Evolutionary conservation across 441 rosid species (phyloP), one percentile per base, ranked within the genome.

Genomic region (Lagerstroemia fauriei): DNA sequence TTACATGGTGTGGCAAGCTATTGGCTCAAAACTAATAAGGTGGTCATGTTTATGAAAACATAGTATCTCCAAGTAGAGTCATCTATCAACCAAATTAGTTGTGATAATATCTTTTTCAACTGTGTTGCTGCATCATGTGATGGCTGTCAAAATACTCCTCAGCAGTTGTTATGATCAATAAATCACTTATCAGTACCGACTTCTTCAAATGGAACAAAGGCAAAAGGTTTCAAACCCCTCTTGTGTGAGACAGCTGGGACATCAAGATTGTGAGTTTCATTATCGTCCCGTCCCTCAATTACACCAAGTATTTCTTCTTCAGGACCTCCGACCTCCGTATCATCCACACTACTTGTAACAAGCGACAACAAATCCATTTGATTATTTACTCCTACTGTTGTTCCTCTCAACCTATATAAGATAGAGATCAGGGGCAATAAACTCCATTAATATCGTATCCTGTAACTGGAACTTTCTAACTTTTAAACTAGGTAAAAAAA

Each of bases 191-290:
- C n/a, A n/a, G 32, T 74, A 75, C 77, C 70, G 91, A 87, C 99
- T 97, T 94, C 95, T 82, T 93, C 93, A 86, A 94, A 94, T 76
- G 97, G 95, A 78, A 96, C 95, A 85, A 96, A 96, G 73, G 92
- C 91, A 32, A 93, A 95, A 7, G 99, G 94, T 44, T 94, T 90
- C 84, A 93, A 87, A 16, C 98, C 99, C 89, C 99, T 92, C 85
- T 80, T 92, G 87, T 96, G 97, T 6, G 97, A 94, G 74, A 92
- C 88, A 24, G 93, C 94, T 83, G 94, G 95, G 41, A 92, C 91
- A 84, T 92, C 92, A 3, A 94, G 94, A 69, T 92, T 90, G 87
- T 91, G 91, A 86, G 93, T 92, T 88, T 91, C 98, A 84, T 93
- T 93, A 78, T 95, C 99, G 83, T 90, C 88, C 98, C 93, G 90